These are phyloP conservation scores for Fusarium luffae DNA, from an alignment of 2,329 filamentous ascomycete species.

Conservation along the genomic window DNA sequence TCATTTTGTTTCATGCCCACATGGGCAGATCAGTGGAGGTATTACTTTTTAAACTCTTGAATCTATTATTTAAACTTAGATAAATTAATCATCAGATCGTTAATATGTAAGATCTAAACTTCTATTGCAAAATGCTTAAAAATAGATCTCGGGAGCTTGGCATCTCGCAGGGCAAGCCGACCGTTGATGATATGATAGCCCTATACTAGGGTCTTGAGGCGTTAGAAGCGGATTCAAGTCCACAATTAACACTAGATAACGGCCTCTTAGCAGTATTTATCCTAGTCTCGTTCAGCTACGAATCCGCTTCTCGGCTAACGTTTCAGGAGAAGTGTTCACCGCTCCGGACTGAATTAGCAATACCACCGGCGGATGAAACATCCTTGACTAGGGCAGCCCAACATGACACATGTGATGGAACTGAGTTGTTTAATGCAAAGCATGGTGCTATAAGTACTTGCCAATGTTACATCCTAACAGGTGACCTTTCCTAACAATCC, in stretches of 20 bases:
- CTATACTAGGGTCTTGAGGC: not conserved
- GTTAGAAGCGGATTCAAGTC: not conserved
- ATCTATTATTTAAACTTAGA: not conserved
- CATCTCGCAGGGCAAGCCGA: not conserved
- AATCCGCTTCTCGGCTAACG: not conserved
- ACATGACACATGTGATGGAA: not conserved
- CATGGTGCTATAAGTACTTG: not conserved
- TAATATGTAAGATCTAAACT: accelerated
- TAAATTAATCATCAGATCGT: not conserved
- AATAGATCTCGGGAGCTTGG: not conserved
- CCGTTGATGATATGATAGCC: not conserved
- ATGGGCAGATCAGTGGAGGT: not conserved
- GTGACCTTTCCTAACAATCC: not conserved
- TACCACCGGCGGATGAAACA: not conserved
- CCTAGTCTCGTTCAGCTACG: not conserved
- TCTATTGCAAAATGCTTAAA: accelerated
- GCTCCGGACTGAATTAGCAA: not conserved
- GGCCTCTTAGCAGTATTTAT: not conserved
- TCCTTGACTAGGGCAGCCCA: not conserved
- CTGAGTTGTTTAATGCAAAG: not conserved
- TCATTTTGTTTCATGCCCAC: not conserved
- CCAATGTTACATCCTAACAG: not conserved
- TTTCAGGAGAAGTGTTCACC: not conserved
- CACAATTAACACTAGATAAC: not conserved
- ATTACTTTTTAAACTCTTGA: not conserved